Base-by-base conservation (phyloP, 2,329 filamentous ascomycete genomes). In the Stagonosporopsis cucurbitacearum region DNA sequence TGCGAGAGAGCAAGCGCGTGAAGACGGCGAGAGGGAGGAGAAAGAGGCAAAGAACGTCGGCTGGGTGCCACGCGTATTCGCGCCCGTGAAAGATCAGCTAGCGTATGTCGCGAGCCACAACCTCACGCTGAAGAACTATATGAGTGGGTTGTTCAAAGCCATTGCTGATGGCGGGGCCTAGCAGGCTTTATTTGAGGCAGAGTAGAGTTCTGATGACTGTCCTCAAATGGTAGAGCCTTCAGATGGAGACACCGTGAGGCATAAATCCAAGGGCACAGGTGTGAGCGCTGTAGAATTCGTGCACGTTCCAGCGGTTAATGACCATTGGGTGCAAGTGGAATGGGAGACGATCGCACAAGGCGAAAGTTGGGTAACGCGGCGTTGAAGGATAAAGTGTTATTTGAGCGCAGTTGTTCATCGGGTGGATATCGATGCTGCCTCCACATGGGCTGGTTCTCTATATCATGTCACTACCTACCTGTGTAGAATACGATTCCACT, bases 61-160 rank as follows among this genome's bases (percentile, higher is more conserved):
- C 2, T 89, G 86, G 86, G 88, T 90, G 57, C 85, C 89, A 70
- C 79, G 78, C 54, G 78, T 91, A 25, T 92, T 92, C 75, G 82
- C 86, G 41, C 85, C 87, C 0, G 81, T 89, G 49, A 80, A 86
- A 69, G 81, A 84, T 11, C 84, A 86, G 32, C 75, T 91, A 19
- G 89, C 85, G 68, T 88, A 88, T 72, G 83, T 91, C 39, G 82
- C 90, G 77, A 84, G 87, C 28, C 86, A 91, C 71, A 92, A 92
- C 63, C 62, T 74, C 28, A 75, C 71, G 26, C 58, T 79, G 42
- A 73, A 68, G 50, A 73, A 75, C 46, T 77, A 78, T 30, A 69
- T 78, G 65, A 68, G 65, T 2, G 63, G 68, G 1, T 48, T 77
- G 42, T 62, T 74, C n/a, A 74, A 70, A 59, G 74, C 73, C 11